Conservation (phyloP, 2,329 filamentous ascomycete species). For the Daldinia eschscholtzii region DNA sequence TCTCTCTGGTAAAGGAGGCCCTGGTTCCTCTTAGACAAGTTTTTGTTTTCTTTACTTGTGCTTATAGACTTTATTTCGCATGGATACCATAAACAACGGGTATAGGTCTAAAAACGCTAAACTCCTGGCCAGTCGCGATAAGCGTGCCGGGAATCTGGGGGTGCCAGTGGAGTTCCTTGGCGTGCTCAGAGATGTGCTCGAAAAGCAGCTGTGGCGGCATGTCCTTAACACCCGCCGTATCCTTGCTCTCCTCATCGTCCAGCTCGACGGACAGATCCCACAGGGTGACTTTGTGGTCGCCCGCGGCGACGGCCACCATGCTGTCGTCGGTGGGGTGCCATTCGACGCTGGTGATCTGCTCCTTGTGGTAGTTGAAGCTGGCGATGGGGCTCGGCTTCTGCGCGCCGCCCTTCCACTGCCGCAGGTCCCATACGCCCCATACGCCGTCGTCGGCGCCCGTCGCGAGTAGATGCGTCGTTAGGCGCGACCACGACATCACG, state of each 20-base stretch:
- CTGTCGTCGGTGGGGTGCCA: slow-evolving; percentile 99
- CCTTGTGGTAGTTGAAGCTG: slow-evolving; percentile 93
- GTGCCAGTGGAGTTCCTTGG: slow-evolving; percentile 98
- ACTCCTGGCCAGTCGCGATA: slow-evolving; percentile 90
- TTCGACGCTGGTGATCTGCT: slow-evolving; percentile 94
- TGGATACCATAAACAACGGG: slow-evolving; percentile 71
- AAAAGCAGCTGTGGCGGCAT: slow-evolving; percentile 96
- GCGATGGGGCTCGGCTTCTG: slow-evolving; percentile 84
- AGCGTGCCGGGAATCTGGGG: slow-evolving; percentile 91
- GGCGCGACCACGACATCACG: slow-evolving; percentile 93
- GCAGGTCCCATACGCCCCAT: slow-evolving; percentile 96
- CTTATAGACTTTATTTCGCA: slow-evolving; percentile 44
- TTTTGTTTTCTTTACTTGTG: background rate
- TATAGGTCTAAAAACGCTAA: slow-evolving; percentile 88
- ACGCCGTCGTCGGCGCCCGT: slow-evolving; percentile 93
- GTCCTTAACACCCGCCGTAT: slow-evolving; percentile 87
- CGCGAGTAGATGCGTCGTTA: slow-evolving; percentile 89
- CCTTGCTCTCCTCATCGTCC: slow-evolving; percentile 95
- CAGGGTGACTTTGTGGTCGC: slow-evolving; percentile 92
- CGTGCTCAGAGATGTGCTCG: slow-evolving; percentile 94
- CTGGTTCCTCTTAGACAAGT: background rate
- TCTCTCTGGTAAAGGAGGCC: background rate
- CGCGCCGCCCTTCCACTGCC: slow-evolving; percentile 85
- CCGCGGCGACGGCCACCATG: slow-evolving; percentile 91
- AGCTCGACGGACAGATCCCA: slow-evolving; percentile 98